These are phyloP conservation scores for Lepidium campestre DNA, from an alignment of 441 rosid genomes.

Conservation along the genomic window DNA sequence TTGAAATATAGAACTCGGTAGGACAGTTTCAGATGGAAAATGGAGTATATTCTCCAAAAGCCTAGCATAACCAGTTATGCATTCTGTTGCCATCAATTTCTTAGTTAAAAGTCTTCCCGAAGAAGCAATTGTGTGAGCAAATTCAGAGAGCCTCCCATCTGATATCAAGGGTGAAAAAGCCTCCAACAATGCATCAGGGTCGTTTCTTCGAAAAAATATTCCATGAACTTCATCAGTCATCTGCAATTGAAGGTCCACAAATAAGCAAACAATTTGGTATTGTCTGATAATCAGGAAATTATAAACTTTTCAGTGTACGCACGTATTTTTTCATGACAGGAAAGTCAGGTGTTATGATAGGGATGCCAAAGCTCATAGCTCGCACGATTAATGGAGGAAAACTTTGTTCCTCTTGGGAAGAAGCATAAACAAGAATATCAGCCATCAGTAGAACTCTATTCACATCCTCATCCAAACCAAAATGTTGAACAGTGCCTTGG, in stretches of 20 bases:
- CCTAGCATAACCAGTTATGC: conserved; percentile 65
- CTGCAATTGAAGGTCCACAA: conserved; percentile 37
- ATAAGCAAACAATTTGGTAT: conserved; percentile 15
- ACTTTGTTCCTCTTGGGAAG: conserved; percentile 94
- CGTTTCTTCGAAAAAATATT: conserved; percentile 54
- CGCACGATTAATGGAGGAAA: conserved; percentile 81
- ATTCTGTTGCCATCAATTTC: conserved; percentile 77
- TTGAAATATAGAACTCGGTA: conserved; percentile 65
- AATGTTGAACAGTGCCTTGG: conserved; percentile 64
- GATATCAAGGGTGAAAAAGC: conserved; percentile 74
- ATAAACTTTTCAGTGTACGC: conserved; percentile 28
- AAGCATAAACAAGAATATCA: conserved; percentile 85
- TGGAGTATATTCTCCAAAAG: conserved; percentile 73
- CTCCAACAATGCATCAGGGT: conserved; percentile 64
- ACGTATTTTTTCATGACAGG: conserved; percentile 79
- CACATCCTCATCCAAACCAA: conserved; percentile 73
- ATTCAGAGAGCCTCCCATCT: conserved; percentile 74
- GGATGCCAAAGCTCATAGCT: conserved; percentile 89
- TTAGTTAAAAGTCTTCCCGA: conserved; percentile 78
- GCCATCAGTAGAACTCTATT: conserved; percentile 69
- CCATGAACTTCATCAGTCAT: conserved; percentile 70
- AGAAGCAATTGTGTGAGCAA: conserved; percentile 67
- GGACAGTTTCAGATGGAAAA: conserved; percentile 73
- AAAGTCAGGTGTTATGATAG: conserved; percentile 71
- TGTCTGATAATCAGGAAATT: conserved; percentile 9